Conservation (phyloP, 768 basidiomycete genomes). For the Podaxis sp. region DNA sequence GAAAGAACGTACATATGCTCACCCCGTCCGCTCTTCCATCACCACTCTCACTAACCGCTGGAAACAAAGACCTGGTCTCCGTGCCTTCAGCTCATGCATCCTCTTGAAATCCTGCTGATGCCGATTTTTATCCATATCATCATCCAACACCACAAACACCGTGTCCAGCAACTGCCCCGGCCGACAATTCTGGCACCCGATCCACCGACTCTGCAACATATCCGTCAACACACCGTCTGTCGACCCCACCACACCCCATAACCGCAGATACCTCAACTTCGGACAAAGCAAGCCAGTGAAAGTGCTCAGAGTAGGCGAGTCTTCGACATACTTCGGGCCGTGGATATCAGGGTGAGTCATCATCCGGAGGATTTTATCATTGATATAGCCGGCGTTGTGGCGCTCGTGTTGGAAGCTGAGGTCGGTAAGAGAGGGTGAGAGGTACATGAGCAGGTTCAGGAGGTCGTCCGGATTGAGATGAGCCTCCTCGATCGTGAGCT, state of each 20-base stretch:
- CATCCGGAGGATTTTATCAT: slow-evolving; percentile 2
- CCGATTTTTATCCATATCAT: slow-evolving; percentile 16
- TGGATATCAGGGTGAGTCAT: slow-evolving; percentile 23
- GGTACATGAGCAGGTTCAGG: slow-evolving; percentile 5
- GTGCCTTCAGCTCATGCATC: slow-evolving; percentile 8
- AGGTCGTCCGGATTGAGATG: slow-evolving; percentile 8
- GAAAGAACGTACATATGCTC: not conserved
- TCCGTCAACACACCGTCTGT: slow-evolving; percentile 23
- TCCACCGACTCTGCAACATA: slow-evolving; percentile 26
- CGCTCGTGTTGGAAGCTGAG: slow-evolving; percentile 11
- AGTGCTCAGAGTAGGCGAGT: not conserved
- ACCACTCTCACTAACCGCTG: slow-evolving; percentile 7
- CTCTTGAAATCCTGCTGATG: slow-evolving; percentile 8
- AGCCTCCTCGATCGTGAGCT: slow-evolving; percentile 8
- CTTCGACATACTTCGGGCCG: slow-evolving; percentile 14
- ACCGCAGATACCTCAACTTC: slow-evolving; percentile 17
- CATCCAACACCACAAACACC: slow-evolving; percentile 14
- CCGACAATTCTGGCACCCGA: slow-evolving; percentile 10
- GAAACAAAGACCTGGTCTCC: slow-evolving; percentile 6
- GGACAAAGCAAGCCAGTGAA: slow-evolving; percentile 14
- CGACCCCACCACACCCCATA: slow-evolving; percentile 21
- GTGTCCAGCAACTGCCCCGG: slow-evolving; percentile 11
- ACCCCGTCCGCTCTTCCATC: not conserved
- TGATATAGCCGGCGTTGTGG: slow-evolving; percentile 9
- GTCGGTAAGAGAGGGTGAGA: slow-evolving; percentile 8